Percentiles rank a stretch among this genome's conserved stretches.
These are phyloP conservation scores for Tricholoma hemisulphureum DNA, from an alignment of 768 basidiomycete species.

Conservation along the genomic window DNA sequence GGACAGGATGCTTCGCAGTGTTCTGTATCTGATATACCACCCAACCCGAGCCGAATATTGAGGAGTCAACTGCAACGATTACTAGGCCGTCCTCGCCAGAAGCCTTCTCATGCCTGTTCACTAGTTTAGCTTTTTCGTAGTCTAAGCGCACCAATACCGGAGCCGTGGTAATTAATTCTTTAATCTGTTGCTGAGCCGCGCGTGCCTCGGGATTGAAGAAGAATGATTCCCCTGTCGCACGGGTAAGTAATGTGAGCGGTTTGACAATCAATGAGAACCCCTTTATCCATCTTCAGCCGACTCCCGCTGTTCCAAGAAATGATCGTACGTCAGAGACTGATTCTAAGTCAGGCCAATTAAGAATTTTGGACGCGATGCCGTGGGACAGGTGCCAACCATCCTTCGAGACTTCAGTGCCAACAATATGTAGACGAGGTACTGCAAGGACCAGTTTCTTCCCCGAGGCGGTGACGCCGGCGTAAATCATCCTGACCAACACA, in stretches of 20 bases:
- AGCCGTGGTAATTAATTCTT: conserved; percentile 15
- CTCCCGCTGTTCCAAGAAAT: conserved; percentile 25
- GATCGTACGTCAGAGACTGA: conserved; percentile 17
- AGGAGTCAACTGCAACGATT: conserved; percentile 35
- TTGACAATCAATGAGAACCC: conserved; percentile 22
- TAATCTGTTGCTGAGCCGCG: conserved; percentile 25
- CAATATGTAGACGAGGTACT: conserved; percentile 20
- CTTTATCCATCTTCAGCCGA: conserved; percentile 21
- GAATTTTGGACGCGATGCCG: conserved; percentile 22
- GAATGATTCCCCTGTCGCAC: conserved; percentile 18
- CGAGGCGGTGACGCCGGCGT: conserved; percentile 31
- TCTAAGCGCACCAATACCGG: conserved; percentile 34
- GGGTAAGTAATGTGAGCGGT: conserved; percentile 21
- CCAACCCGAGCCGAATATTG: conserved; percentile 31
- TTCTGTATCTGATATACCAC: conserved; percentile 31
- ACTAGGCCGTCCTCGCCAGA: conserved; percentile 22
- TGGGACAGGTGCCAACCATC: conserved; percentile 30
- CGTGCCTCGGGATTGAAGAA: conserved; percentile 20
- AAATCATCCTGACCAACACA: conserved; percentile 19
- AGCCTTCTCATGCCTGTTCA: not conserved
- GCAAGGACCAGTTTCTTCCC: conserved; percentile 28
- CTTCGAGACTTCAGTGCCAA: conserved; percentile 25
- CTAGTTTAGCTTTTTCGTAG: conserved; percentile 18
- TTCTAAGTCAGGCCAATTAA: conserved; percentile 23
- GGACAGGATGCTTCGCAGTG: conserved; percentile 17